A percentile compares a stretch with the other conserved stretches of the same genome.
Evolutionary conservation across 352 stramenopile species (phyloP).

Genomic region (Phytophthora quininea): DNA sequence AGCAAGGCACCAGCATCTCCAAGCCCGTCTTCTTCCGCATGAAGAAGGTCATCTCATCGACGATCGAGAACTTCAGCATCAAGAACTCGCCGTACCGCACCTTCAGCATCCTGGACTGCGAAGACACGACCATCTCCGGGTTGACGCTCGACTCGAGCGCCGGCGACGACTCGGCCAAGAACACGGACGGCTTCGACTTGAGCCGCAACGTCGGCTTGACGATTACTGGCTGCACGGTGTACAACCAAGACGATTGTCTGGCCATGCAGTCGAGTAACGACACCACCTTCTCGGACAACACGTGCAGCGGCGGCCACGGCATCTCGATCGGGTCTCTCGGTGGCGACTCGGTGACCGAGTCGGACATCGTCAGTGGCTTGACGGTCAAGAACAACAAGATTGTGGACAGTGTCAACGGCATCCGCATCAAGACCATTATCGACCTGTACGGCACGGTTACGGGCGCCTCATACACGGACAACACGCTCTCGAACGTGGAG

Average conservation of each 20-base stretch:
- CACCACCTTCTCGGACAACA: slow-evolving; percentile 26
- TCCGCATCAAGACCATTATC: slow-evolving; percentile 31
- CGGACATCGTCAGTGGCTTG: slow-evolving; percentile 18
- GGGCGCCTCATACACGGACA: slow-evolving; percentile 18
- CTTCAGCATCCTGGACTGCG: slow-evolving; percentile 33
- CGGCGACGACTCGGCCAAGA: slow-evolving; percentile 16
- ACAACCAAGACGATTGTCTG: slow-evolving; percentile 28
- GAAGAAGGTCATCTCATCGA: slow-evolving; percentile 19
- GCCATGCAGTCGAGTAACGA: slow-evolving; percentile 27
- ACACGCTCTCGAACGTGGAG: slow-evolving; percentile 22
- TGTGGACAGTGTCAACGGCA: slow-evolving; percentile 27
- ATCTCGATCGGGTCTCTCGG: slow-evolving; percentile 25
- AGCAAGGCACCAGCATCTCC: slow-evolving; percentile 11
- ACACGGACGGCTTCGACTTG: slow-evolving; percentile 28
- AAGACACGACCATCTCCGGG: slow-evolving; percentile 17
- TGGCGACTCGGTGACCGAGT: slow-evolving; percentile 16
- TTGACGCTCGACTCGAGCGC: slow-evolving; percentile 20
- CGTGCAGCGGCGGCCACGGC: slow-evolving; percentile 22
- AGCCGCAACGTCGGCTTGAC: slow-evolving; percentile 22
- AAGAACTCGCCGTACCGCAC: slow-evolving; percentile 44
- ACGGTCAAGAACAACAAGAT: slow-evolving; percentile 30
- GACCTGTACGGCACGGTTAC: slow-evolving; percentile 24
- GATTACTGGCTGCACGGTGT: slow-evolving; percentile 24
- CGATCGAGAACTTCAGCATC: slow-evolving; percentile 39
- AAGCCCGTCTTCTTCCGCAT: slow-evolving; percentile 28